Evolutionary conservation across 2,329 filamentous ascomycete genomes (phyloP).

Genomic region (Clonostachys solani): DNA sequence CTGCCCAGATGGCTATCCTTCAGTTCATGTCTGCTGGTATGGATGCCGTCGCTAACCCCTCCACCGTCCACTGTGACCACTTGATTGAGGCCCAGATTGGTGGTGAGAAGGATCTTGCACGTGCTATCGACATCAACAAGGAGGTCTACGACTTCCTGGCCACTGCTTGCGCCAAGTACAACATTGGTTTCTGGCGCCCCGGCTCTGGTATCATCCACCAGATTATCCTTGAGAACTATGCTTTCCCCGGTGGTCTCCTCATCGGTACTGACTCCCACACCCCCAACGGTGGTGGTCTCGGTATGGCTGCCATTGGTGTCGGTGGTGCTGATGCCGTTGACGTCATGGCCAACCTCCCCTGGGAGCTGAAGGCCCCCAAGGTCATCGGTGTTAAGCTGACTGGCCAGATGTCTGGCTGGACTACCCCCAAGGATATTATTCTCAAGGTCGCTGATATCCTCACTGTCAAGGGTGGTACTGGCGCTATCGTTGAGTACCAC

Average conservation of each 20-base stretch:
- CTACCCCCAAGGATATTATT: slow-evolving; percentile 93
- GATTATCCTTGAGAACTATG: slow-evolving; percentile 97
- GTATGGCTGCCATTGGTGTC: slow-evolving; percentile 92
- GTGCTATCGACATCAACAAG: slow-evolving; percentile 93
- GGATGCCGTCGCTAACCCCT: slow-evolving; percentile 89
- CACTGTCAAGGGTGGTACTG: slow-evolving; percentile 97
- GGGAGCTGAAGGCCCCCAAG: slow-evolving; percentile 98
- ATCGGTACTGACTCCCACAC: slow-evolving; percentile 99
- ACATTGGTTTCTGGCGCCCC: slow-evolving; percentile 99
- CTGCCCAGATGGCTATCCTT: slow-evolving; percentile 98
- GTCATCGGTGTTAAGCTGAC: slow-evolving; percentile 95
- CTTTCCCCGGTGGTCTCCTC: slow-evolving; percentile 95
- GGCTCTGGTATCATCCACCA: slow-evolving; percentile 99
- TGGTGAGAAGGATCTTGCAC: slow-evolving; percentile 86
- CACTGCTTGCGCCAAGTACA: slow-evolving; percentile 94
- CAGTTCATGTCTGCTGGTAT: slow-evolving; percentile 99
- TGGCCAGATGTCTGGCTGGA: slow-evolving; percentile 85
- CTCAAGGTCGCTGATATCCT: slow-evolving; percentile 95
- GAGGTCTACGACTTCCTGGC: slow-evolving; percentile 98
- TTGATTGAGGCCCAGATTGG: slow-evolving; percentile 97
- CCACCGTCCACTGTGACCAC: slow-evolving; percentile 98
- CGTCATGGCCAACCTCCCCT: slow-evolving; percentile 94
- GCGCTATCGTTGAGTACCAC: slow-evolving; percentile 78
- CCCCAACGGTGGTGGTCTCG: slow-evolving; percentile 71
- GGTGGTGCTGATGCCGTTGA: slow-evolving; percentile 98